Evolutionary conservation across 495 filamentous ascomycete species (phyloP).

Genomic region (Staphylotrichum longicolle): DNA sequence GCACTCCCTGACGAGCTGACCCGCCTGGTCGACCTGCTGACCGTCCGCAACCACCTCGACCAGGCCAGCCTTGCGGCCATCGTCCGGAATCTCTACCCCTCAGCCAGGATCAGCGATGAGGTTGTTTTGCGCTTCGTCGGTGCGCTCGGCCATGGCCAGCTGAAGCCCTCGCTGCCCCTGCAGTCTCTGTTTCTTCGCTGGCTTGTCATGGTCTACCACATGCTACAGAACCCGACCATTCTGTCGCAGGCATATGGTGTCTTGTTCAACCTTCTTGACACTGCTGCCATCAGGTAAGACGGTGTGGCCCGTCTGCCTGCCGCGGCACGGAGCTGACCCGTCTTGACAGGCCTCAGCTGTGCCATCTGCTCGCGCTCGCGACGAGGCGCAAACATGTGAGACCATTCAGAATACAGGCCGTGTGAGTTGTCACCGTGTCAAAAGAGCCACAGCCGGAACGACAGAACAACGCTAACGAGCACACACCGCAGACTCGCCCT

Average conservation of each 20-base stretch:
- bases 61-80: constrained; percentile 66
- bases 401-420: constrained; percentile 76
- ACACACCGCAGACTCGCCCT: constrained; percentile 52
- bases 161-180: constrained; percentile 69
- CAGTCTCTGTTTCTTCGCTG: constrained; percentile 72
- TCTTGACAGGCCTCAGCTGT: constrained; percentile 55
- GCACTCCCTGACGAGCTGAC: constrained; percentile 58
- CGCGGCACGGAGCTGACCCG: constrained; percentile 31
- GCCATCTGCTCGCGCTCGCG: constrained; percentile 78
- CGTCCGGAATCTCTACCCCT: constrained; percentile 73
- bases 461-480: constrained; percentile 24
- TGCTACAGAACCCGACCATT: constrained; percentile 62
- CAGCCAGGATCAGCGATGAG: constrained; percentile 57
- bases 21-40: constrained; percentile 65
- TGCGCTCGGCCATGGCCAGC: constrained; percentile 72
- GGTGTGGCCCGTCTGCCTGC: neutral
- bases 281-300: constrained; percentile 64
- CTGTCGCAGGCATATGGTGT: constrained; percentile 72
- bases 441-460: too few species aligned
- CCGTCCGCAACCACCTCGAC: constrained; percentile 65
- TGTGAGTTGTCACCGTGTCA: constrained; percentile 54
- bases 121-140: constrained; percentile 67
- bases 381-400: constrained; percentile 86
- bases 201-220: constrained; percentile 74
- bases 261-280: constrained; percentile 81